Conservation (phyloP, 306 rosid genomes). For the Mimosa bimucronata region DNA sequence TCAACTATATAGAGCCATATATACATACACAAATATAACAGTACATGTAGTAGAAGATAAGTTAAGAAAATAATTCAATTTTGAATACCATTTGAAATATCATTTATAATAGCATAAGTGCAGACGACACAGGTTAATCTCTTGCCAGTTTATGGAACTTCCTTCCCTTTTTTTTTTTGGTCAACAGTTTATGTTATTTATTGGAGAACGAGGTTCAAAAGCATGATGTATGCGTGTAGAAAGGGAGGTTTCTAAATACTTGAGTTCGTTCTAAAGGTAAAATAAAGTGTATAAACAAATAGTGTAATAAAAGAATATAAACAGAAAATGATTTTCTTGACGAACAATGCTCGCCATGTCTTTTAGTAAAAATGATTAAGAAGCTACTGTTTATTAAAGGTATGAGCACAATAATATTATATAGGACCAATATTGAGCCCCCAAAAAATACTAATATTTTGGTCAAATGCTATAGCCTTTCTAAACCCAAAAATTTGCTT, state of each 20-base stretch:
- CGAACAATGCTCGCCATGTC: background rate
- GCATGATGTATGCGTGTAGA: background rate
- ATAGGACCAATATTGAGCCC: background rate
- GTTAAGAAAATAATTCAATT: background rate
- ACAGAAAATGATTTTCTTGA: background rate
- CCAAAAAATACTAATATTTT: background rate
- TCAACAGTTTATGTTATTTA: too few species aligned
- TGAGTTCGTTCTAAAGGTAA: background rate
- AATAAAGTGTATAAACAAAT: too few species aligned
- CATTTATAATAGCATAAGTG: too few species aligned
- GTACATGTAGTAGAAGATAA: background rate
- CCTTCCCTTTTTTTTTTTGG: too few species aligned
- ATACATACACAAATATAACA: background rate
- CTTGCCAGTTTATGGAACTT: background rate
- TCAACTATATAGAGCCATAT: background rate
- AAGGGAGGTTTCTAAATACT: background rate
- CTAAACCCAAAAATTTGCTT: background rate
- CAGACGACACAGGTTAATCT: too few species aligned
- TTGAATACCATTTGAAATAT: background rate
- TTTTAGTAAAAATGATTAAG: background rate
- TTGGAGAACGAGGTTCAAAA: too few species aligned
- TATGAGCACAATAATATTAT: too few species aligned
- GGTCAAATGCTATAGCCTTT: background rate
- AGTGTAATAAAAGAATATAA: too few species aligned
- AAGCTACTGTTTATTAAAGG: too few species aligned